Conservation (phyloP, 139 green algal species). For the Penium margaritaceum region DNA sequence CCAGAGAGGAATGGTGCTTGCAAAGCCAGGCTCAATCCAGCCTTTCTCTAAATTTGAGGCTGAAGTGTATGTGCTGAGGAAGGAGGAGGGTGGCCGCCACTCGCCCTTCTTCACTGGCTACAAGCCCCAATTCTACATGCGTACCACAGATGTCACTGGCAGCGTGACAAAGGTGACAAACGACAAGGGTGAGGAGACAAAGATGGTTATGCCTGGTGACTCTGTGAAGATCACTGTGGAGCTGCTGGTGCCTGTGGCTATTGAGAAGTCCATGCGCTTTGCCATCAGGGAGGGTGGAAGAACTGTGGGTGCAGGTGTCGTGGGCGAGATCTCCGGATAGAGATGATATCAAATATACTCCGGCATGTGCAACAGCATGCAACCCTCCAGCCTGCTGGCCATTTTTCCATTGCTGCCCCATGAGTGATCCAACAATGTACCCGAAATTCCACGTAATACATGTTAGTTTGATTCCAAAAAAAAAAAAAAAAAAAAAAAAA, state of each 20-base stretch:
- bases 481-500: too few species aligned
- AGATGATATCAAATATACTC: too few species aligned
- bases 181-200: slow-evolving; percentile 48
- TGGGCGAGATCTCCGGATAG: slow-evolving; percentile 20
- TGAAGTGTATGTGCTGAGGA: slow-evolving; percentile 86
- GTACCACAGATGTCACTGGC: slow-evolving; percentile 86
- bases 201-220: slow-evolving; percentile 53
- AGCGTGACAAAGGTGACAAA: slow-evolving; percentile 51
- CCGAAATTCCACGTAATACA: too few species aligned
- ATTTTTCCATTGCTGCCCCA: too few species aligned
- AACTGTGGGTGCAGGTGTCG: slow-evolving; percentile 32
- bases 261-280: slow-evolving; percentile 48
- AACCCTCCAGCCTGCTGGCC: too few species aligned
- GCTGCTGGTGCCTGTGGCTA: slow-evolving; percentile 48
- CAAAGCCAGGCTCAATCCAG: slow-evolving; percentile 77
- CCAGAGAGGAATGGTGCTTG: slow-evolving; percentile 56
- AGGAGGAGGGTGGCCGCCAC: slow-evolving; percentile 93
- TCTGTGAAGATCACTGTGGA: slow-evolving; percentile 49
- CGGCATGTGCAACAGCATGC: too few species aligned
- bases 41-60: slow-evolving; percentile 67
- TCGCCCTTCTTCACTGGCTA: slow-evolving; percentile 95
- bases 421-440: too few species aligned
- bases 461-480: too few species aligned
- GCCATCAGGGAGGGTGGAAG: slow-evolving; percentile 31
- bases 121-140: slow-evolving; percentile 83